phyloP scores from a whole-genome alignment of 78 protist genomes.

The Guillardia theta region DNA sequence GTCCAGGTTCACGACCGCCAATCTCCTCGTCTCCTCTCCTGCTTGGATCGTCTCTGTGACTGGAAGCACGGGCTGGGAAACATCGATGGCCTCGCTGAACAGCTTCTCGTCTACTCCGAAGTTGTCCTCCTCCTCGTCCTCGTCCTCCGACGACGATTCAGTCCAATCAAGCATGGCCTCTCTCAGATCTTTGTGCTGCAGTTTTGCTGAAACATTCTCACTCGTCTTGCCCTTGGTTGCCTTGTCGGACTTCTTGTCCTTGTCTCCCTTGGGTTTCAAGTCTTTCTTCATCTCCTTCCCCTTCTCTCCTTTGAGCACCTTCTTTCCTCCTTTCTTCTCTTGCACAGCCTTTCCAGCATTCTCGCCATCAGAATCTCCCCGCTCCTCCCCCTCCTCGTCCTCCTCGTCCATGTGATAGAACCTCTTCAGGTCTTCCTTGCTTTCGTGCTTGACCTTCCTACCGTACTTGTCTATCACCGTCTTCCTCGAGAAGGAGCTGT shows the following conservation, averaged over 20 bases:
- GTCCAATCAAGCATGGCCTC: constrained; percentile 22
- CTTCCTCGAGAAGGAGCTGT: not conserved
- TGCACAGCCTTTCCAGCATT: not conserved
- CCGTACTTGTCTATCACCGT: not conserved
- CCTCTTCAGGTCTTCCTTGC: not conserved
- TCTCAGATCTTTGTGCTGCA: not conserved
- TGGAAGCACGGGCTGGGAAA: not conserved
- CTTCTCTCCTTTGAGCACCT: not conserved
- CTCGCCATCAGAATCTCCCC: not conserved
- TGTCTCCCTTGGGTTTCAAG: not conserved
- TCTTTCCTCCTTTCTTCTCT: not conserved
- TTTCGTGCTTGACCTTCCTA: constrained; percentile 16
- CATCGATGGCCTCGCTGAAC: not conserved
- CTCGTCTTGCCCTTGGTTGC: not conserved
- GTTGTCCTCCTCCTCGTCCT: not conserved
- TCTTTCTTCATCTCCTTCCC: not conserved
- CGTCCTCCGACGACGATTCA: not conserved
- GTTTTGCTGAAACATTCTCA: not conserved
- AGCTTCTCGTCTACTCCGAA: not conserved
- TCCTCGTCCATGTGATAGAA: constrained; percentile 34
- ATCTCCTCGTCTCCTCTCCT: not conserved
- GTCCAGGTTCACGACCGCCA: constrained; percentile 13
- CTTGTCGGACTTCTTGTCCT: not conserved
- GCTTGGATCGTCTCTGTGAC: not conserved
- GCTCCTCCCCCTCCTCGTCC: not conserved